phyloP scores from a whole-genome alignment of 805 yeast genomes.

The Candida orba region DNA sequence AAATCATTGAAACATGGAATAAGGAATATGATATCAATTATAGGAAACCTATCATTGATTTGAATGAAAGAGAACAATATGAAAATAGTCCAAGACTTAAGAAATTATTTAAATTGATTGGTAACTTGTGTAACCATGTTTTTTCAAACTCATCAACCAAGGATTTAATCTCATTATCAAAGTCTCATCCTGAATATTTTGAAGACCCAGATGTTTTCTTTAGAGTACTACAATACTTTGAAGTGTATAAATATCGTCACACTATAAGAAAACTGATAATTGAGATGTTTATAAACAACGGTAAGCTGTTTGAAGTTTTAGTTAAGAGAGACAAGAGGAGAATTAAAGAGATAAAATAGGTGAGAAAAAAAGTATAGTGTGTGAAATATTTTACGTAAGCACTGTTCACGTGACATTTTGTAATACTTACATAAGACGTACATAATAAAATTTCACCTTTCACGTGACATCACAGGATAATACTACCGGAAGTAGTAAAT shows the following conservation, averaged over 20 bases:
- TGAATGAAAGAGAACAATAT: conserved; percentile 7
- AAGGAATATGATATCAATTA: conserved; percentile 1
- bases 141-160: conserved; percentile 47
- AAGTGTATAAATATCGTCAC: conserved; percentile 51
- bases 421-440: no score
- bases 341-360: conserved; percentile 12
- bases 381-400: no score
- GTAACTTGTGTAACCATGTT: conserved; percentile 50
- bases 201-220: conserved; percentile 48
- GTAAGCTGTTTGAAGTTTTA: conserved; percentile 43
- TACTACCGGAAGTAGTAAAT: background rate
- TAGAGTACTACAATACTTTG: conserved; percentile 44
- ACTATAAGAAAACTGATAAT: conserved; percentile 58
- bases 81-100: conserved; percentile 24
- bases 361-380: background rate
- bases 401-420: no score
- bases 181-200: conserved; percentile 43
- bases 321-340: conserved; percentile 38
- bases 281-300: conserved; percentile 49
- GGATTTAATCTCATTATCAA: conserved; percentile 48
- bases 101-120: conserved; percentile 32
- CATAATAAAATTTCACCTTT: background rate
- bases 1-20: conserved; percentile 21
- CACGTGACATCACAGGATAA: background rate
- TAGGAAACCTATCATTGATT: conserved; percentile 9